These are phyloP conservation scores for Fusarium transvaalense DNA, from an alignment of 2,329 filamentous ascomycete species.

Conservation along the genomic window DNA sequence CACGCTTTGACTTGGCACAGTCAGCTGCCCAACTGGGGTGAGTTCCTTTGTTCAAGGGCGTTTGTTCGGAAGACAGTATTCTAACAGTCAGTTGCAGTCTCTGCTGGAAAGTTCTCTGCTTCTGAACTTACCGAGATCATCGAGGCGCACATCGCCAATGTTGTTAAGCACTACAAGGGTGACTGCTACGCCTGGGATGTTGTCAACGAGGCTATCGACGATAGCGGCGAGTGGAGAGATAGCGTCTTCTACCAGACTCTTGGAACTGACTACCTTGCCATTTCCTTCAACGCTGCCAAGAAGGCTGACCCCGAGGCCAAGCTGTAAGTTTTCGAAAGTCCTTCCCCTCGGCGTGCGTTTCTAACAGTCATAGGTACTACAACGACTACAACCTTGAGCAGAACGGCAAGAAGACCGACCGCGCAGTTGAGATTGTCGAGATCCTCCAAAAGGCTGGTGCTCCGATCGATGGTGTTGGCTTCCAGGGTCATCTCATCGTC, in stretches of 20 bases:
- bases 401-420: constrained; percentile 60
- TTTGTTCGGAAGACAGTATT: not conserved
- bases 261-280: constrained; percentile 67
- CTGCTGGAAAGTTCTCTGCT: constrained; percentile 65
- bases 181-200: constrained; percentile 75
- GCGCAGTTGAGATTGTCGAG: constrained; percentile 59
- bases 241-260: constrained; percentile 68
- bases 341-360: rapidly evolving
- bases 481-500: constrained; percentile 72
- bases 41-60: not conserved
- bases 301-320: constrained; percentile 67
- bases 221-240: constrained; percentile 66
- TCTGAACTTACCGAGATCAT: constrained; percentile 66
- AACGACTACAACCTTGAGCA: constrained; percentile 73
- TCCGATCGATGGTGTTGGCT: constrained; percentile 72
- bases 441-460: constrained; percentile 61
- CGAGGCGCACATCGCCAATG: constrained; percentile 69
- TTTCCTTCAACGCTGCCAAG: constrained; percentile 68
- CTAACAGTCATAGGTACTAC: constrained; percentile 53
- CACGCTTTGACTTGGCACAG: constrained; percentile 69
- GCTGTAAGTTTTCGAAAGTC: constrained; percentile 52
- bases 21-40: constrained; percentile 50
- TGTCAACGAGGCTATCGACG: constrained; percentile 72
- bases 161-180: constrained; percentile 68
- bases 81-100: constrained; percentile 28